Percentiles rank a stretch among this genome's conserved stretches.
phyloP scores from a whole-genome alignment of 2,329 filamentous ascomycete species.

The Sodiomyces alkalinus region DNA sequence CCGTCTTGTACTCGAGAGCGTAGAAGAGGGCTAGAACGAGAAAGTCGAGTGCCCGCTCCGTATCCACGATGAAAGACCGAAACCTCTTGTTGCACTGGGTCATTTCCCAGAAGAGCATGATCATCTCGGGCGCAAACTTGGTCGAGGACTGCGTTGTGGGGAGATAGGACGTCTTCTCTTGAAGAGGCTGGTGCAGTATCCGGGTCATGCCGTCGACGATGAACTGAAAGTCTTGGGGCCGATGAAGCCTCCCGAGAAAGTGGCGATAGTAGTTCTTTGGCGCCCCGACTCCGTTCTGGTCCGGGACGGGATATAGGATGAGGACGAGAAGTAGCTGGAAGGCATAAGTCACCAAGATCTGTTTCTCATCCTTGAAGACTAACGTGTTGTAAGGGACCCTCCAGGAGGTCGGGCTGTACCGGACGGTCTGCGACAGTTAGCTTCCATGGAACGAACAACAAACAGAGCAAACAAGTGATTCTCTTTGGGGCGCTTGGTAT shows the following conservation, averaged over 20 bases:
- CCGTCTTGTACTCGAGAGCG: conserved; percentile 74
- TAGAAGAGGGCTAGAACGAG: conserved; percentile 84
- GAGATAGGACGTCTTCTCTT: conserved; percentile 76
- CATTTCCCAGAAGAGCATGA: conserved; percentile 95
- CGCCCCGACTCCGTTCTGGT: conserved; percentile 45
- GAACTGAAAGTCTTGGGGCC: conserved; percentile 95
- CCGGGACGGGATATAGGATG: conserved; percentile 76
- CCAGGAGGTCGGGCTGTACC: conserved; percentile 93
- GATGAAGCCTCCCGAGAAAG: conserved; percentile 77
- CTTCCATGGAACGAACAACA: too few species aligned
- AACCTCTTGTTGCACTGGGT: conserved; percentile 97
- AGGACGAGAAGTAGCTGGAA: conserved; percentile 79
- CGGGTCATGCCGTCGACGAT: conserved; percentile 88
- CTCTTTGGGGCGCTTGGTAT: conserved; percentile 18
- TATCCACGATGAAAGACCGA: conserved; percentile 91
- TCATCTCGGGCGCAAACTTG: conserved; percentile 85
- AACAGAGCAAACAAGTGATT: neutral
- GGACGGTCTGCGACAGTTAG: conserved; percentile 51
- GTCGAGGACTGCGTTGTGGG: conserved; percentile 67
- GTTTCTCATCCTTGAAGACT: conserved; percentile 80
- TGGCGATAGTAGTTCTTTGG: conserved; percentile 90
- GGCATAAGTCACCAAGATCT: conserved; percentile 81
- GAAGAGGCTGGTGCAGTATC: conserved; percentile 82
- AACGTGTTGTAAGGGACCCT: conserved; percentile 86
- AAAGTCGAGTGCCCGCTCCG: conserved; percentile 84